Evolutionary conservation across 768 basidiomycete genomes (phyloP), one percentile per base, ranked within the genome.

Genomic region (Cystofilobasidium capitatum): DNA sequence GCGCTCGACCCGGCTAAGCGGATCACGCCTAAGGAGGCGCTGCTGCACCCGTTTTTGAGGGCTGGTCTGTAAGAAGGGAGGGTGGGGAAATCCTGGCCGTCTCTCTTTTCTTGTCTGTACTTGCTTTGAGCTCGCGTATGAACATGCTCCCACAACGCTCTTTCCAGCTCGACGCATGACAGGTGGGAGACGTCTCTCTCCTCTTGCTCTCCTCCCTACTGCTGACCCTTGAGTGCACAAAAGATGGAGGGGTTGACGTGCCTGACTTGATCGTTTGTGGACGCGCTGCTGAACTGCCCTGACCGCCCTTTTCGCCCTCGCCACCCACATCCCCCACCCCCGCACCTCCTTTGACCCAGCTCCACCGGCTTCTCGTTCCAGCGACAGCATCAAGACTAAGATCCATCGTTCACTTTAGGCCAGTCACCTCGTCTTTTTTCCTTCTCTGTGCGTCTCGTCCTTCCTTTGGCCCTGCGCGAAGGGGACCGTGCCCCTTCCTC

Each of bases 11-110:
- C 93, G 2, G 81, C 84, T 47, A 85, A 90, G 75, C 80, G 94
- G 73, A 84, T 96, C 37, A 85, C 85, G n/a, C 92, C 93, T 1
- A 85, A 87, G 73, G 94, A 97, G 74, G 92, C 90, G 5, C 81
- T 97, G 45, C 77, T 82, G 12, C 92, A 97, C 77, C 85, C 89
- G 0, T 97, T 94, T 77, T 84, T 97, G 65, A n/a, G 68, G 29
- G 35, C 51, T 14, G 59, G 59, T 37, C 26, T 54, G 58, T 5
- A 13, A 26, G n/a, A 40, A 42, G 8, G 40, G 24, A 39, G 58
- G 14, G 6, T 8, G 22, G 40, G 17, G 10, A 31, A 24, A 6
- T 14, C 13, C 24, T 58, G 9, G 2, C 42, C n/a, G n/a, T n/a
- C n/a, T n/a, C n/a, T n/a, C n/a, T n/a, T n/a, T n/a, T n/a, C n/a